Percentiles rank a stretch among this genome's conserved stretches.
phyloP scores from a whole-genome alignment of 2,329 filamentous ascomycete species.

The Curvularia sp. region DNA sequence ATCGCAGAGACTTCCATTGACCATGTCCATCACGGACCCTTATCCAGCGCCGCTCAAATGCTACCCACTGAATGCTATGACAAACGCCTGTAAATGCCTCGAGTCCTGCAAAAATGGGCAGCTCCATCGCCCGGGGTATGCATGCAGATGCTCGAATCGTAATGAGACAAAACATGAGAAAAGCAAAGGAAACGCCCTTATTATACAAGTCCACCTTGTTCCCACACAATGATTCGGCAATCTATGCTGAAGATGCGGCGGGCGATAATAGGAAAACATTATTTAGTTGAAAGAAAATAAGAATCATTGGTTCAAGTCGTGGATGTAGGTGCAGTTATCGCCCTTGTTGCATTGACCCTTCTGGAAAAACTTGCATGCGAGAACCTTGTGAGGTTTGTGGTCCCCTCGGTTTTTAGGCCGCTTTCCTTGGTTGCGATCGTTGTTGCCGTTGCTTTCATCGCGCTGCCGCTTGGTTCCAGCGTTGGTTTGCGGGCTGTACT shows the following conservation, averaged over 20 bases:
- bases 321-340: slow-evolving; percentile 76
- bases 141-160: slow-evolving; percentile 26
- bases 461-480: slow-evolving; percentile 48
- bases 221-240: neutral
- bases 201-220: slow-evolving; percentile 13
- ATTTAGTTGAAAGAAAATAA: neutral
- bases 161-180: slow-evolving; percentile 13
- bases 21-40: slow-evolving; percentile 9
- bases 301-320: slow-evolving; percentile 56
- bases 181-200: slow-evolving; percentile 6
- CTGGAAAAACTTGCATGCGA: slow-evolving; percentile 72
- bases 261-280: slow-evolving; percentile 1
- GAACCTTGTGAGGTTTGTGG: slow-evolving; percentile 48
- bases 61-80: slow-evolving; percentile 20
- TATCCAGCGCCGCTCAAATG: slow-evolving; percentile 30
- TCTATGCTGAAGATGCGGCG: slow-evolving; percentile 10
- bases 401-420: slow-evolving; percentile 32
- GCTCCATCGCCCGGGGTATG: slow-evolving; percentile 29
- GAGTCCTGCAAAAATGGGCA: slow-evolving; percentile 7
- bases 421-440: slow-evolving; percentile 62
- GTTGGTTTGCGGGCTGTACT: slow-evolving; percentile 40
- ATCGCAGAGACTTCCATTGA: slow-evolving; percentile 3
- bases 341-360: slow-evolving; percentile 76
- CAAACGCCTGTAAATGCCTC: slow-evolving; percentile 34
- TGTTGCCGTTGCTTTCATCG: slow-evolving; percentile 40